Evolutionary conservation across 768 basidiomycete species (phyloP).

Genomic region (Phaeotremella skinneri): DNA sequence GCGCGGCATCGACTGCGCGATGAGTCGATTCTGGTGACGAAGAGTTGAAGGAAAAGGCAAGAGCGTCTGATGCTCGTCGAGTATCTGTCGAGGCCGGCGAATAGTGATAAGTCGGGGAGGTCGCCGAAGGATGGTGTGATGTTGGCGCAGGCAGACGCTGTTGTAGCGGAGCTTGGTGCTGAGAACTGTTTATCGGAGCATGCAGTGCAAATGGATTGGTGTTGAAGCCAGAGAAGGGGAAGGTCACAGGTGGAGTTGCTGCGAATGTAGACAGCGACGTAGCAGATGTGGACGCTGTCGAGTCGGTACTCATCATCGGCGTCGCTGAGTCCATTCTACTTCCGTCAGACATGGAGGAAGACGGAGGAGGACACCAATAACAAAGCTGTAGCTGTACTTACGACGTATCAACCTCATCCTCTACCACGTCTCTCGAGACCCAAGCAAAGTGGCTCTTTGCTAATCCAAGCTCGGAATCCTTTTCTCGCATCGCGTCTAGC

Average conservation of each 20-base stretch:
- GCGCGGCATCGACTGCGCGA: background rate
- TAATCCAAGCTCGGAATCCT: slow-evolving; percentile 48
- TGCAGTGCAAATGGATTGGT: background rate
- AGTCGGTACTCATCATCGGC: slow-evolving; percentile 10
- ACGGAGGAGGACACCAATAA: background rate
- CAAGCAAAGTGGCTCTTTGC: slow-evolving; percentile 41
- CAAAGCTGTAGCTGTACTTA: slow-evolving; percentile 8
- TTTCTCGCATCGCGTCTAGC: slow-evolving; percentile 37
- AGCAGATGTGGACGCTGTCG: slow-evolving; percentile 16
- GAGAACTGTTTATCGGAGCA: slow-evolving; percentile 2
- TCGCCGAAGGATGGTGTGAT: slow-evolving; percentile 23
- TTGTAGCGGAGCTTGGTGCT: background rate
- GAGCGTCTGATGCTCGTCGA: slow-evolving; percentile 27
- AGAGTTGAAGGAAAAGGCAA: background rate
- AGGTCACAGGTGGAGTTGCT: slow-evolving; percentile 10
- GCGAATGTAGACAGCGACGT: slow-evolving; percentile 10
- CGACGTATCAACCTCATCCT: slow-evolving; percentile 19
- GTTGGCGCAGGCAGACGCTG: slow-evolving; percentile 4
- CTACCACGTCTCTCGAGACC: slow-evolving; percentile 27
- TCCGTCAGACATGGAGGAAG: too few relatives aligned
- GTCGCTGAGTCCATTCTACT: slow-evolving; percentile 11
- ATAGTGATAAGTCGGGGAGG: slow-evolving; percentile 32
- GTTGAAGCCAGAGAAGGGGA: background rate
- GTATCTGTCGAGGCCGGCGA: slow-evolving; percentile 13
- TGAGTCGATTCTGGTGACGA: background rate